Evolutionary conservation across 164 flowering plant species (phyloP), one percentile per base, ranked within the genome.

Genomic region (Stephania cephalantha): DNA sequence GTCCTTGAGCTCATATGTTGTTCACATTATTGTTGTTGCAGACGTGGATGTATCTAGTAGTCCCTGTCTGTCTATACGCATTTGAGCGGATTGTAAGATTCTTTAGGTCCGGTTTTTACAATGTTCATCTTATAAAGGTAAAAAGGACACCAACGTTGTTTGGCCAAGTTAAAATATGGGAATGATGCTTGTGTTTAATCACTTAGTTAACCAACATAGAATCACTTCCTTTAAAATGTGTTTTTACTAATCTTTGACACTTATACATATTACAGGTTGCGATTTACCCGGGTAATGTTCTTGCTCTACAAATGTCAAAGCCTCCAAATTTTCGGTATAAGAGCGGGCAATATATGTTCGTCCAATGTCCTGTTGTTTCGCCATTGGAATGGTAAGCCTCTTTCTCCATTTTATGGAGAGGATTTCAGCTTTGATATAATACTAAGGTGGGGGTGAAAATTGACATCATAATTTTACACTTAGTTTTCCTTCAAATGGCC

Each of bases 11-110:
- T 9, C 11, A n/a, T 46, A 12, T 18, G 9, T 71, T 18, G 8
- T 71, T 31, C 63, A 20, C 69, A 11, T 12, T 20, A 79, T 74
- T 12, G 17, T 79, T 76, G 18, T 79, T 82, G 80, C 91, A 96
- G 99, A 91, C 99, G 61, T 96, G 99, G 99, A 96, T 96, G 99
- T 94, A 88, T 80, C 87, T 96, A 71, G 82, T 91, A 6, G 89
- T 91, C 66, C 99, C 98, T 66, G 90, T 96, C 53, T 69, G 90
- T 31, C 85, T 94, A 6, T 96, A 92, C 81, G 92, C 91, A 42
- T 94, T 94, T 76, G 98, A 96, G 78, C 88, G 97, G 77, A 90
- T 85, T 29, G 86, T 94, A 44, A 88, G 99, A 84, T 88, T 82
- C 74, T 90, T 92, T 71, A 85, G 99, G 68, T 92, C 98, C 46